A percentile compares a stretch with the other conserved stretches of the same genome.
phyloP scores from a whole-genome alignment of 495 filamentous ascomycete species.

The Hypoxylon subgilvum region DNA sequence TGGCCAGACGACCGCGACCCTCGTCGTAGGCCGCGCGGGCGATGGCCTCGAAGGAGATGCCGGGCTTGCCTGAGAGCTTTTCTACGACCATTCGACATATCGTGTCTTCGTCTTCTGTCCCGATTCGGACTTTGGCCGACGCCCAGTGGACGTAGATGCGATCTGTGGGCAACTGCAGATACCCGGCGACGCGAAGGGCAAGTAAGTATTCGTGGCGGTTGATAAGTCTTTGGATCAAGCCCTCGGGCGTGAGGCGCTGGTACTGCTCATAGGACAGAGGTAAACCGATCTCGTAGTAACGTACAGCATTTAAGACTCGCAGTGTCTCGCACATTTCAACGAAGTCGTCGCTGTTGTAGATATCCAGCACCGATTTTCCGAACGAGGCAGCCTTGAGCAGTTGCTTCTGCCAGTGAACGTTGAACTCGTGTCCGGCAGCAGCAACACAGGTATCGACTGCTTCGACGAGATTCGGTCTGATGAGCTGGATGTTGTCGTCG shows the following conservation, averaged over 20 bases:
- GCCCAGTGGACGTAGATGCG: constrained; percentile 97
- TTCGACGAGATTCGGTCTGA: constrained; percentile 81
- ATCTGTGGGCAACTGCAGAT: constrained; percentile 83
- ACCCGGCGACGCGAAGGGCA: constrained; percentile 87
- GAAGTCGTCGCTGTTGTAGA: constrained; percentile 97
- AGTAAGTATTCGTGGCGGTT: constrained; percentile 91
- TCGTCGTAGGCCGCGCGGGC: constrained; percentile 96
- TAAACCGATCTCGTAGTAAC: constrained; percentile 88
- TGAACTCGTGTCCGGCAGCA: constrained; percentile 91
- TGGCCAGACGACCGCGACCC: constrained; percentile 83
- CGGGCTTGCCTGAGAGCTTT: constrained; percentile 82
- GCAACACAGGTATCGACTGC: constrained; percentile 84
- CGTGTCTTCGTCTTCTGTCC: constrained; percentile 82
- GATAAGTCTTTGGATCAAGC: constrained; percentile 80
- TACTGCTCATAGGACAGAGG: constrained; percentile 92
- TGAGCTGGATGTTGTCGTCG: constrained; percentile 95
- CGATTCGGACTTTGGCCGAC: constrained; percentile 85
- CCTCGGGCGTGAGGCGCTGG: constrained; percentile 84
- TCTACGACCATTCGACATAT: constrained; percentile 88
- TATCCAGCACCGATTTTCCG: constrained; percentile 93
- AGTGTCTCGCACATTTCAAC: constrained; percentile 97
- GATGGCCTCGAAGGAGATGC: constrained; percentile 93
- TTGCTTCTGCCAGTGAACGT: constrained; percentile 89
- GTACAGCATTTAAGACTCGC: constrained; percentile 86
- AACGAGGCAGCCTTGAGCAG: constrained; percentile 93